Evolutionary conservation across 495 filamentous ascomycete species (phyloP).

Genomic region (Clohesyomyces aquaticus): DNA sequence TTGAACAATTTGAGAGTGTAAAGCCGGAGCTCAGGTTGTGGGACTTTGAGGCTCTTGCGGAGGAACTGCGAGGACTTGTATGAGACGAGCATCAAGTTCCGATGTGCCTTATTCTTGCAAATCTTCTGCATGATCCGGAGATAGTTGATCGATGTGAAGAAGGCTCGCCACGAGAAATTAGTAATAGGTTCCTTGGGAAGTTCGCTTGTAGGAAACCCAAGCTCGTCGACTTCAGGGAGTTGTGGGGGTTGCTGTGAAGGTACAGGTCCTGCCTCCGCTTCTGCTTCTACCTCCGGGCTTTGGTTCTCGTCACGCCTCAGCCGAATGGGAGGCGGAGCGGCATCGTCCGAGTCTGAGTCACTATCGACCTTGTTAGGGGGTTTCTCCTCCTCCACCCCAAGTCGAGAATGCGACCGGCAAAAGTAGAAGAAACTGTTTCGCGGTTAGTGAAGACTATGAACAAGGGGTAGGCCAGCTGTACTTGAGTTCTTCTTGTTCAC

Average conservation of each 20-base stretch:
- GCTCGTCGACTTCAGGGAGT: conserved; percentile 84
- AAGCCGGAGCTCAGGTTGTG: conserved; percentile 80
- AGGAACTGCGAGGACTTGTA: conserved; percentile 92
- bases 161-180: conserved; percentile 88
- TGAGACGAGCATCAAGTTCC: conserved; percentile 87
- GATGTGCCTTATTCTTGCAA: conserved; percentile 90
- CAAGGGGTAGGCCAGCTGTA: conserved; percentile 44
- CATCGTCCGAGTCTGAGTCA: conserved; percentile 65
- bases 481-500: conserved; percentile 82
- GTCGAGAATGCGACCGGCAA: conserved; percentile 57
- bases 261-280: conserved; percentile 9
- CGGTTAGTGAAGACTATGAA: not conserved
- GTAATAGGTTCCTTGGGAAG: conserved; percentile 80
- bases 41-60: conserved; percentile 85
- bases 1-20: conserved; percentile 99
- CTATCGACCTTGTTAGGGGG: conserved; percentile 20
- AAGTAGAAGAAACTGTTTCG: conserved; percentile 79
- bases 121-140: conserved; percentile 96
- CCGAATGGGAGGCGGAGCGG: conserved; percentile 74
- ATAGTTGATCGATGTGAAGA: conserved; percentile 91
- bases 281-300: conserved; percentile 18
- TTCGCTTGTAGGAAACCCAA: conserved; percentile 67
- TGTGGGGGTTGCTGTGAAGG: conserved; percentile 36
- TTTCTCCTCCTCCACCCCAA: conserved; percentile 34
- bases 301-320: conserved; percentile 23